A percentile compares a stretch with the other conserved stretches of the same genome.
These are phyloP conservation scores for Rhizopogon hawkerae DNA, from an alignment of 1,284 basidiomycete genomes.

Conservation along the genomic window DNA sequence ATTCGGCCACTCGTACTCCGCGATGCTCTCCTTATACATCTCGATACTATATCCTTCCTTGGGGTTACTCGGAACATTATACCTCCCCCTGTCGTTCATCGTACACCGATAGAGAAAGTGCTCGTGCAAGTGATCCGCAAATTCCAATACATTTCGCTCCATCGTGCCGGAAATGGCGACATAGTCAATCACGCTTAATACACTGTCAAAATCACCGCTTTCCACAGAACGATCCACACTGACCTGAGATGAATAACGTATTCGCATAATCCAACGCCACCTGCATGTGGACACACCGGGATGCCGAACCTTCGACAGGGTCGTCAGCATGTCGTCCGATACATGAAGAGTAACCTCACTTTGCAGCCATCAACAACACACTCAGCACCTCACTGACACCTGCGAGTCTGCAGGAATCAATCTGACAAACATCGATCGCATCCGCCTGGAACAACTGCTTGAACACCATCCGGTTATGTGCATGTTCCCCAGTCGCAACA, in stretches of 20 bases:
- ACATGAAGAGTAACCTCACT: constrained; percentile 37
- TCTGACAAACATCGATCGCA: constrained; percentile 93
- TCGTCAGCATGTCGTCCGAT: constrained; percentile 1
- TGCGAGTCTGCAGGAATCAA: constrained; percentile 88
- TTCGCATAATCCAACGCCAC: constrained; percentile 92
- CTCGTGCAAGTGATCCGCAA: constrained; percentile 86
- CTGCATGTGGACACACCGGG: constrained; percentile 90
- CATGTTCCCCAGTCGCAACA: constrained; percentile 94
- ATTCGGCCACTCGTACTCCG: constrained; percentile 67
- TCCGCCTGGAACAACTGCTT: constrained; percentile 87
- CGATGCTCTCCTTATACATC: constrained; percentile 65
- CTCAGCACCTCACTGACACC: constrained; percentile 91
- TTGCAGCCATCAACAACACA: constrained; percentile 91
- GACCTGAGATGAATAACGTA: constrained; percentile 54
- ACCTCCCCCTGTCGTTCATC: constrained; percentile 77
- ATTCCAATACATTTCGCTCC: constrained; percentile 90
- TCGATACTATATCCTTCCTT: constrained; percentile 76
- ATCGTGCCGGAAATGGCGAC: constrained; percentile 85
- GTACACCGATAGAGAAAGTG: constrained; percentile 86
- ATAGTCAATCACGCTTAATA: constrained; percentile 76
- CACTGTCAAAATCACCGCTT: constrained; percentile 7
- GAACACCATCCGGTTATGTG: constrained; percentile 95
- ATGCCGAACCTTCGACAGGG: constrained; percentile 56
- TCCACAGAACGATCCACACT: constrained; percentile 9
- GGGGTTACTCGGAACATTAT: constrained; percentile 68